Evolutionary conservation across 495 filamentous ascomycete species (phyloP).

Genomic region (Geopyxis carbonaria): DNA sequence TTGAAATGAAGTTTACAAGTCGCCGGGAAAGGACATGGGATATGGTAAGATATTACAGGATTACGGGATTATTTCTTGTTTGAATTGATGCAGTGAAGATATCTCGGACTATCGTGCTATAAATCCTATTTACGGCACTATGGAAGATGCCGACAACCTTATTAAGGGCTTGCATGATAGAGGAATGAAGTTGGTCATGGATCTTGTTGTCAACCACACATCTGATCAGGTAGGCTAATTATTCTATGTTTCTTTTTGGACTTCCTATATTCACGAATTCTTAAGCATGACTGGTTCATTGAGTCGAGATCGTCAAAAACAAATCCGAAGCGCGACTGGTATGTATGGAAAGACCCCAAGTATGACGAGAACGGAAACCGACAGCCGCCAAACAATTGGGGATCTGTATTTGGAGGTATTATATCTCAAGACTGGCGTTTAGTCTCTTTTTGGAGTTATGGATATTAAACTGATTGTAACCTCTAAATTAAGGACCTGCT

Average conservation of each 20-base stretch:
- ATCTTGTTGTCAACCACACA: conserved; percentile 66
- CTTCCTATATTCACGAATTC: background rate
- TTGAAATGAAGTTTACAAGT: conserved; percentile 36
- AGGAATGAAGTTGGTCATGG: conserved; percentile 55
- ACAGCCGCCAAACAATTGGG: conserved; percentile 56
- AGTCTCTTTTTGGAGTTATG: no score
- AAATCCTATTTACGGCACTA: conserved; percentile 41
- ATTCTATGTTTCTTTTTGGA: background rate
- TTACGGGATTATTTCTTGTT: no score
- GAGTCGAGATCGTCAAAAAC: conserved; percentile 44
- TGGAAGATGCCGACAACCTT: conserved; percentile 48
- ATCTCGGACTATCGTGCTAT: conserved; percentile 52
- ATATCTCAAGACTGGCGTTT: no score
- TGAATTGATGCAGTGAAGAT: no score
- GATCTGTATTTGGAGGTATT: conserved; percentile 39
- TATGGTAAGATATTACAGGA: no score
- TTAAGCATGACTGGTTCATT: conserved; percentile 54
- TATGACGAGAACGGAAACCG: conserved; percentile 42
- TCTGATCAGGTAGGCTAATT: conserved; percentile 34
- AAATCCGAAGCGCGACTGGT: conserved; percentile 51
- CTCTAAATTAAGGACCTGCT: conserved; percentile 14
- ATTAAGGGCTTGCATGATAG: conserved; percentile 37
- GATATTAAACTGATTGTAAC: background rate
- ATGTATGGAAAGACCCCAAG: conserved; percentile 48
- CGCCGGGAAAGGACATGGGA: conserved; percentile 47